Evolutionary conservation across 1,284 basidiomycete species (phyloP).

Genomic region (Heliocybe sulcata): DNA sequence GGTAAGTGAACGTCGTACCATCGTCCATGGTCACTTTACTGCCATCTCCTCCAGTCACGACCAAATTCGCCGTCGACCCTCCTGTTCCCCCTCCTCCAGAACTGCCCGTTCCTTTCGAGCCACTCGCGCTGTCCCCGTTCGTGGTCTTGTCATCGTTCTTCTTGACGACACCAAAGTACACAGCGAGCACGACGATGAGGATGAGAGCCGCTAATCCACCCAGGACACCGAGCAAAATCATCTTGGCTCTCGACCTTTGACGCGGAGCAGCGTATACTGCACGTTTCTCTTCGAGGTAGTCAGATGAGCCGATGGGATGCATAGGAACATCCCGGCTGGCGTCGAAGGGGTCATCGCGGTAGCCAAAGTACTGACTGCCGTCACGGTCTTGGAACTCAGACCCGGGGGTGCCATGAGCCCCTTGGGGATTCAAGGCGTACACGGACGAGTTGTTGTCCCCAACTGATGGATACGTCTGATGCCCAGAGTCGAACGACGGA

Average conservation of each 20-base stretch:
- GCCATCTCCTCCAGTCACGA: slow-evolving; percentile 65
- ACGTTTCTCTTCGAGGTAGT: slow-evolving; percentile 56
- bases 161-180: slow-evolving; percentile 62
- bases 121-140: slow-evolving; percentile 7
- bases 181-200: slow-evolving; percentile 46
- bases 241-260: slow-evolving; percentile 34
- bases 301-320: slow-evolving; percentile 24
- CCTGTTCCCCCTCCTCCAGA: not conserved
- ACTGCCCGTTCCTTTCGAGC: not conserved
- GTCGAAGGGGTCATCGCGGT: slow-evolving; percentile 48
- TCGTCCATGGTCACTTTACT: slow-evolving; percentile 57
- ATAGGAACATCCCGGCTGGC: slow-evolving; percentile 18
- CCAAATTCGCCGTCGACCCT: slow-evolving; percentile 12
- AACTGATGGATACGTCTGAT: slow-evolving; percentile 16
- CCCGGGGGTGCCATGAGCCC: slow-evolving; percentile 17
- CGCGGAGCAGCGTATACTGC: slow-evolving; percentile 41
- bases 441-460: slow-evolving; percentile 45
- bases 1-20: slow-evolving; percentile 63
- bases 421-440: slow-evolving; percentile 44
- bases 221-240: slow-evolving; percentile 42
- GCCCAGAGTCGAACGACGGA: slow-evolving; percentile 41
- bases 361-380: slow-evolving; percentile 27
- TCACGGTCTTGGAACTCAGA: slow-evolving; percentile 20
- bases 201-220: slow-evolving; percentile 35
- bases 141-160: slow-evolving; percentile 8